Evolutionary conservation across 768 basidiomycete species (phyloP).

Genomic region (Mycena galopus): DNA sequence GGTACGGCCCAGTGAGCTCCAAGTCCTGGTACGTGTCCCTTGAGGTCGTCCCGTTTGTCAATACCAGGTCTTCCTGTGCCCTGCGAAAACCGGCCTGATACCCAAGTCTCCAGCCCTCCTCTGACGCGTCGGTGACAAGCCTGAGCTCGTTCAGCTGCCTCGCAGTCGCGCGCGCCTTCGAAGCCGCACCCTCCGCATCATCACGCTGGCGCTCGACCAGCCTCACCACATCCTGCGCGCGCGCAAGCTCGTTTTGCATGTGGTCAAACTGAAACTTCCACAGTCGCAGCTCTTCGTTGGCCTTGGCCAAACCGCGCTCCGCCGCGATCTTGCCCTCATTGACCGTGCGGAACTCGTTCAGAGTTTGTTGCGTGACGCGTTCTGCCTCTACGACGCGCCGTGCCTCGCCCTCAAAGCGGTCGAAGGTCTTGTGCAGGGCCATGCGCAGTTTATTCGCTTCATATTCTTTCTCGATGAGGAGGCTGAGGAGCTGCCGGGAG

Average conservation of each 20-base stretch:
- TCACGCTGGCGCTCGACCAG: constrained; percentile 55
- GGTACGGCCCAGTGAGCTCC: constrained; percentile 2
- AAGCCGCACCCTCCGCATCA: constrained; percentile 57
- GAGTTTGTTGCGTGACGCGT: constrained; percentile 28
- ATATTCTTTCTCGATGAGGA: constrained; percentile 57
- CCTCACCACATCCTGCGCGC: constrained; percentile 55
- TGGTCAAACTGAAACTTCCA: constrained; percentile 59
- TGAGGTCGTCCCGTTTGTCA: neutral
- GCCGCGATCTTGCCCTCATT: constrained; percentile 45
- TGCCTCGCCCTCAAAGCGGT: constrained; percentile 52
- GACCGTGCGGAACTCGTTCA: constrained; percentile 33
- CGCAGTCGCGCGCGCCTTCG: constrained; percentile 52
- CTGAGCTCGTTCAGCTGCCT: constrained; percentile 54
- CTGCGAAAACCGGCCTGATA: constrained; percentile 55
- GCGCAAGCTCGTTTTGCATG: constrained; percentile 56
- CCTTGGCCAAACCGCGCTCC: constrained; percentile 36
- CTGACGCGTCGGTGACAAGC: constrained; percentile 53
- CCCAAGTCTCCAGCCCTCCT: constrained; percentile 57
- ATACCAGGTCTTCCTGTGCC: constrained; percentile 35
- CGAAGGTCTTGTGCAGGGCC: constrained; percentile 50
- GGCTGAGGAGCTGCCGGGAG: constrained; percentile 44
- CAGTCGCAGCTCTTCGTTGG: constrained; percentile 53
- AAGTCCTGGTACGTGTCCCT: constrained; percentile 12
- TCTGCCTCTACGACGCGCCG: constrained; percentile 30
- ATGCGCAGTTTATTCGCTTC: constrained; percentile 55